Base-by-base conservation (phyloP, 2,329 filamentous ascomycete genomes). In the Penicillium sp. region DNA sequence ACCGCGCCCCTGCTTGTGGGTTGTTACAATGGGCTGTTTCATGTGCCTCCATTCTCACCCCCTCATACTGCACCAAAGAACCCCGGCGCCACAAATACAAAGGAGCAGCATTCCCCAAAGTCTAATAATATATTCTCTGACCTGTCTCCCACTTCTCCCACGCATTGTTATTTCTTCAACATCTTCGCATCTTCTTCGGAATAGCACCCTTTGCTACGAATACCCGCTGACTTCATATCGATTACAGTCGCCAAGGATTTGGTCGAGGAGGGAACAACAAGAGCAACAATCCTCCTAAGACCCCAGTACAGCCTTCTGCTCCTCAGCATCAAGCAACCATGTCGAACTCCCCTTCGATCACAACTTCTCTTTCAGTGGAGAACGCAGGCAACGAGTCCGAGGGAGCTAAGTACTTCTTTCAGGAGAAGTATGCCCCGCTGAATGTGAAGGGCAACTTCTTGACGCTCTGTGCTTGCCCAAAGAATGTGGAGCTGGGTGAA, bases 361-460 rank as follows among this genome's bases (percentile, higher is more conserved):
- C 67, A 8, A 70, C 70, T 39, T 70, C 60, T 42, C 56, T 67
- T 30, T 65, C 64, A 39, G 49, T 68, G 30, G 71, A 74, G 44
- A 70, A 63, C 54, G 58, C 66, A 54, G 57, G 61, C 46, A 72
- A 72, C 55, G 69, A 71, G 29, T 69, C 74, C 48, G 67, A 71
- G 57, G 63, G 69, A n/a, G 68, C 71, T 29, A 77, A 77, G 57
- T 76, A 75, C 59, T 77, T 77, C 58, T 75, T 77, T 56, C 72
- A 75, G 57, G 75, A 77, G 64, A 76, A 75, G 61, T 76, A 76
- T 52, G 85, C 87, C 46, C 88, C 86, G 67, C 84, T 95, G 64
- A 95, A 95, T 58, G 91, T 96, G 64, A 95, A 92, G 76, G 92
- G 92, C 52, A 97, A 96, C 75, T 96, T 97, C 68, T 89, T 95